A percentile compares a stretch with the other conserved stretches of the same genome.
These are phyloP conservation scores for Calonectria pteridis DNA, from an alignment of 2,329 filamentous ascomycete genomes.

Conservation along the genomic window DNA sequence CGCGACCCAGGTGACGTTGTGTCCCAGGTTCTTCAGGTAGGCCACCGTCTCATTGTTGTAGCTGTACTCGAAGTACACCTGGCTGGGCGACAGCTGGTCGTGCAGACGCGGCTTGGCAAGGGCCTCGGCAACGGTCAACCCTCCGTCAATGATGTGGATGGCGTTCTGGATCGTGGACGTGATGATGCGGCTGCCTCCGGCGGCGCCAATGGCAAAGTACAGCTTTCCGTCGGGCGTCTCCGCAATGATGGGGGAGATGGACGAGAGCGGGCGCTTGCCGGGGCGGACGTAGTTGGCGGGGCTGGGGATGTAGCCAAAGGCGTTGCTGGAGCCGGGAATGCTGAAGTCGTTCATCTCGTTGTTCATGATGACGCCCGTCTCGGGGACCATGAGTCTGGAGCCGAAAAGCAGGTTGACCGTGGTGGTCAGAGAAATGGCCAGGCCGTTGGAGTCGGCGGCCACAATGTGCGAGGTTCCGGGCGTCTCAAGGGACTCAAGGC, in stretches of 20 bases:
- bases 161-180: constrained; percentile 84
- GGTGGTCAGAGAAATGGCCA: constrained; percentile 82
- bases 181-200: constrained; percentile 88
- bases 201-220: constrained; percentile 80
- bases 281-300: constrained; percentile 81
- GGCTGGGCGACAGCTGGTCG: constrained; percentile 82
- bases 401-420: constrained; percentile 88
- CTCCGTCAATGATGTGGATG: constrained; percentile 78
- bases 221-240: constrained; percentile 77
- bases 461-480: constrained; percentile 78
- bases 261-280: constrained; percentile 82
- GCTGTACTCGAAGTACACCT: constrained; percentile 76
- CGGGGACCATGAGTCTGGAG: constrained; percentile 79
- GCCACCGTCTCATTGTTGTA: constrained; percentile 79
- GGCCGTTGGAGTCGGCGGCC: constrained; percentile 74
- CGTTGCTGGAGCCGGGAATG: constrained; percentile 77
- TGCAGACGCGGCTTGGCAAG: constrained; percentile 80
- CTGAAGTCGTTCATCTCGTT: constrained; percentile 79
- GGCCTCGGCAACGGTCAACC: constrained; percentile 71
- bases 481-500: constrained; percentile 66
- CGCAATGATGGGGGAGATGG: constrained; percentile 82
- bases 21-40: constrained; percentile 74
- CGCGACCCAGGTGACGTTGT: constrained; percentile 81
- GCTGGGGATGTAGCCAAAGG: constrained; percentile 82
- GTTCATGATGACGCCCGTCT: constrained; percentile 83